Percentiles rank a stretch among this genome's conserved stretches.
Conservation (phyloP, 1,284 basidiomycete genomes). For the Trametes polyzona region DNA sequence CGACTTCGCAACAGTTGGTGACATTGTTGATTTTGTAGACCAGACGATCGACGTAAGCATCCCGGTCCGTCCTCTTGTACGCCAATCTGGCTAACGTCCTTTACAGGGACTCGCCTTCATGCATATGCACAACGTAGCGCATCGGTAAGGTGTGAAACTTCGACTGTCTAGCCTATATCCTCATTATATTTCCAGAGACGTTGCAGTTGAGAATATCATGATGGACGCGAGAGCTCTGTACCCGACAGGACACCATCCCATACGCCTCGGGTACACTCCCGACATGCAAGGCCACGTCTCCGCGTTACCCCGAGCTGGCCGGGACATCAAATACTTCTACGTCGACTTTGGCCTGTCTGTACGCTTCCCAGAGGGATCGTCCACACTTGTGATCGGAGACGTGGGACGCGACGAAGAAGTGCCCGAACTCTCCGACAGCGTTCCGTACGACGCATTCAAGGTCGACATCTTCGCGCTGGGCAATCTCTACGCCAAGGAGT, state of each 20-base stretch:
- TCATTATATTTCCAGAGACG: too few relatives aligned
- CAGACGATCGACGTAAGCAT: constrained; percentile 33
- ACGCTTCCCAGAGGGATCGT: constrained; percentile 8
- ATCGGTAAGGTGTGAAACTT: too few relatives aligned
- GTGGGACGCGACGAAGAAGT: constrained; percentile 29
- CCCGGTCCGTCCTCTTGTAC: not conserved
- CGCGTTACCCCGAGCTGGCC: constrained; percentile 13
- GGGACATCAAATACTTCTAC: constrained; percentile 33
- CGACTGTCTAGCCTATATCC: too few relatives aligned
- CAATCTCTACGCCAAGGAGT: constrained; percentile 24
- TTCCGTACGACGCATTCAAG: constrained; percentile 36
- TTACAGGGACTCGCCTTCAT: constrained; percentile 33
- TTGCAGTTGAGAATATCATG: too few relatives aligned
- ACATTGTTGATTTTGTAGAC: constrained; percentile 32
- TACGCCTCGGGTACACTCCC: not conserved
- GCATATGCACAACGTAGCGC: constrained; percentile 30
- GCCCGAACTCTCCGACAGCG: constrained; percentile 32
- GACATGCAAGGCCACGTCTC: not conserved
- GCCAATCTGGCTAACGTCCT: not conserved
- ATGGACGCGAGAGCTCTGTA: too few relatives aligned
- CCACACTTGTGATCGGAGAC: constrained; percentile 12
- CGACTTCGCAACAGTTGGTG: constrained; percentile 25
- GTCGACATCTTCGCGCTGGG: constrained; percentile 36
- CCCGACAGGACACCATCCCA: too few relatives aligned
- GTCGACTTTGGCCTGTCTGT: constrained; percentile 36